Evolutionary conservation across 73 alveolate species (phyloP).

Genomic region (Urostyla sp.): DNA sequence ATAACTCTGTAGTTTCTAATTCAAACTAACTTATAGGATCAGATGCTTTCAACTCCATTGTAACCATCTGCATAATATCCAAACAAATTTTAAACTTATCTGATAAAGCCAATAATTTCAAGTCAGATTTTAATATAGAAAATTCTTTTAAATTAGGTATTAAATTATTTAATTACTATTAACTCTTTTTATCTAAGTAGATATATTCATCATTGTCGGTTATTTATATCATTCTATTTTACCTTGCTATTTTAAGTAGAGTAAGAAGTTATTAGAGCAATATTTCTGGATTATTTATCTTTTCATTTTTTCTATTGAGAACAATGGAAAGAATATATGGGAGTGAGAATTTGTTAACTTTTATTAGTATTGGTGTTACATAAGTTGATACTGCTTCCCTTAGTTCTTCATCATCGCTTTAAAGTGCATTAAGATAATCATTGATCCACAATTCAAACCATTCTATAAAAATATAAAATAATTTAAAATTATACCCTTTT

Average conservation of each 20-base stretch:
- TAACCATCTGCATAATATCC: conserved; percentile 32
- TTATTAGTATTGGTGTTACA: conserved; percentile 47
- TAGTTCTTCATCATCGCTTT: conserved; percentile 4
- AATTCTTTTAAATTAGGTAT: conserved; percentile 44
- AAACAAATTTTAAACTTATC: conserved; percentile 39
- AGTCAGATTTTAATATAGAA: neutral
- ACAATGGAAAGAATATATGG: conserved; percentile 43
- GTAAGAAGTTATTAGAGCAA: conserved; percentile 13
- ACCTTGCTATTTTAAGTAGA: conserved; percentile 28
- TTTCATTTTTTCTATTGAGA: neutral
- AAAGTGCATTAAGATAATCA: conserved; percentile 28
- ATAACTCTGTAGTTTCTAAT: neutral
- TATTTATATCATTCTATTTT: conserved; percentile 41
- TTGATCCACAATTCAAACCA: conserved; percentile 59
- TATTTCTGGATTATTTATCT: neutral
- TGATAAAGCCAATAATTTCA: conserved; percentile 7
- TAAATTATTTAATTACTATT: conserved; percentile 22
- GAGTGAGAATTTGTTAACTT: conserved; percentile 43
- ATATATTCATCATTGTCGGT: conserved; percentile 20
- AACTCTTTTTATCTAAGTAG: conserved; percentile 29
- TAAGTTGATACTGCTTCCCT: conserved; percentile 50
- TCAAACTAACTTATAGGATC: conserved; percentile 7
- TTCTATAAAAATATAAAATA: neutral
- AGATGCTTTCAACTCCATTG: conserved; percentile 35
- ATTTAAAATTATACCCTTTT: neutral